Base-by-base conservation (phyloP, 176 grass and related monocot species). In the Tillandsia fasciculata region DNA sequence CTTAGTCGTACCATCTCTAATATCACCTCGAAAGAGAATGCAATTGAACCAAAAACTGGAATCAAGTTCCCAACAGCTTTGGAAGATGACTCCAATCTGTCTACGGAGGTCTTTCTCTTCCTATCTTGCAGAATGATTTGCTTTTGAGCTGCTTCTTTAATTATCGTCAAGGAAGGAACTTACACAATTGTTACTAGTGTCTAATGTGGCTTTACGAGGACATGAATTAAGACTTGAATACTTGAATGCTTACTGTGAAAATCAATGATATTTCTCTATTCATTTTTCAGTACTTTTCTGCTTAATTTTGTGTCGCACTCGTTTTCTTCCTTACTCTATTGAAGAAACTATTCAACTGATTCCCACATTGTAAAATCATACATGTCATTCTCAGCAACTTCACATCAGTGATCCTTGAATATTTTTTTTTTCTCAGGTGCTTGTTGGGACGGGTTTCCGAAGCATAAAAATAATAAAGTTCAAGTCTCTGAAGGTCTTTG, bases 31-130 rank as follows among this genome's bases (percentile, higher is more conserved):
- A 77, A 74, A 68, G 85, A 72, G 86, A 84, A 93, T 82, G 74
- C 84, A 49, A 57, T 83, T 93, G 94, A 99, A 76, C 86, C 86
- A 81, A 84, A 93, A 87, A 99, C 94, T 79, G 89, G 94, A 85
- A 99, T 93, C 56, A 90, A 93, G 50, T 99, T 99, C 47, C 89
- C 94, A 20, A 29, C 89, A 77, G 87, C 83, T 81, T 76, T 99
- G 23, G 74, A 90, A 74, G 94, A 93, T 33, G 63, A 75, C 13
- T 86, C 79, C 77, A 80, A 64, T 82, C 66, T 79, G 76, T 73
- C 82, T 77, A 79, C 82, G 49, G 70, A 78, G 80, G 94, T 92
- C 50, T 28, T 64, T 70, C 48, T 73, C 24, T 14, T 20, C 22
- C 56, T 61, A 18, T 20, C 13, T 23, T 50, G 51, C 23, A 75